These are phyloP conservation scores for Penicillium lividum DNA, from an alignment of 495 filamentous ascomycete species.

Conservation along the genomic window DNA sequence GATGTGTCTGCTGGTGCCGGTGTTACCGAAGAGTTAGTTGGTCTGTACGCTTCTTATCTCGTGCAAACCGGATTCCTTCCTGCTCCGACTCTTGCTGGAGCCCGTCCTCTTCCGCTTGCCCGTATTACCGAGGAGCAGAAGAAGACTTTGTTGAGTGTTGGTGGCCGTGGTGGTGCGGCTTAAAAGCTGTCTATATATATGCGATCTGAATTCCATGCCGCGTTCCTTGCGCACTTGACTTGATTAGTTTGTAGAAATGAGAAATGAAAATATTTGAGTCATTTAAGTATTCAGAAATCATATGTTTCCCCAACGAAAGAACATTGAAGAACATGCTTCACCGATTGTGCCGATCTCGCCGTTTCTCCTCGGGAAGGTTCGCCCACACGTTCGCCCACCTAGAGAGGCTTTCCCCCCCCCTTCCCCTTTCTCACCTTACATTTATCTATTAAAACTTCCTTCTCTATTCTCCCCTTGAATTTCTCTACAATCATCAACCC, in stretches of 20 bases:
- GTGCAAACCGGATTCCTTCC: slow-evolving; percentile 70
- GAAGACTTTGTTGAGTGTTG: slow-evolving; percentile 48
- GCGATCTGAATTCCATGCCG: not conserved
- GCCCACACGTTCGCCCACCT: slow-evolving; percentile 4
- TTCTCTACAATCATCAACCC: not conserved
- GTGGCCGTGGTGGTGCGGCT: slow-evolving; percentile 48
- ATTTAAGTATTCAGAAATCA: not conserved
- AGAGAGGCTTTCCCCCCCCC: not conserved
- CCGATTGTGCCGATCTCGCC: slow-evolving; percentile 15
- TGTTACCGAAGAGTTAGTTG: slow-evolving; percentile 68
- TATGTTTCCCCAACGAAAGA: slow-evolving; percentile 1
- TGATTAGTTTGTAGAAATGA: slow-evolving; percentile 4
- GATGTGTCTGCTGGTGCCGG: slow-evolving; percentile 63
- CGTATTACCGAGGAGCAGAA: slow-evolving; percentile 53
- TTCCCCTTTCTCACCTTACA: not conserved
- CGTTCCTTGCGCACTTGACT: not conserved
- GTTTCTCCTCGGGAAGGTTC: slow-evolving; percentile 11
- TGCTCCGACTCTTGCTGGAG: slow-evolving; percentile 50
- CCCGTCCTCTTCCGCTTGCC: slow-evolving; percentile 45
- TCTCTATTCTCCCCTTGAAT: not conserved
- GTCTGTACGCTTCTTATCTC: slow-evolving; percentile 73
- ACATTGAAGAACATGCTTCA: slow-evolving; percentile 3
- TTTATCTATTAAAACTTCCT: not conserved
- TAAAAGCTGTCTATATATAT: slow-evolving; percentile 13
- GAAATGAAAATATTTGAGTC: not conserved